phyloP scores from a whole-genome alignment of 2,329 filamentous ascomycete species.

The Botryotinia narcissicola region DNA sequence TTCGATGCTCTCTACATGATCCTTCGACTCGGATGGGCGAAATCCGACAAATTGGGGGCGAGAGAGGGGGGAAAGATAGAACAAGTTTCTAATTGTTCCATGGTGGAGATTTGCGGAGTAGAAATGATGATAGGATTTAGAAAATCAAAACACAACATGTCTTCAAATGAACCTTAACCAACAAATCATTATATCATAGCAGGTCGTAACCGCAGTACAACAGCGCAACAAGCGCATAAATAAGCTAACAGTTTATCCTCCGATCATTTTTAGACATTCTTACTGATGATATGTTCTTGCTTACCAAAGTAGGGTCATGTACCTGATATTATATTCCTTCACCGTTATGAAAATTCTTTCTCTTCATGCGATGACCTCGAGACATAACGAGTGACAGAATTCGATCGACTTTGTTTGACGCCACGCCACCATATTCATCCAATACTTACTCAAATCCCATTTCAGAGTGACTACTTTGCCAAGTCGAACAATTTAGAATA shows the following conservation, averaged over 20 bases:
- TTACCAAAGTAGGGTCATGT: not conserved
- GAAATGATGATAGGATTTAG: conserved; percentile 4
- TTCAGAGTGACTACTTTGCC: not conserved
- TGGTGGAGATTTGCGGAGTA: conserved; percentile 11
- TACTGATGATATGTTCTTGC: not conserved
- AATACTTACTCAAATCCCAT: not conserved
- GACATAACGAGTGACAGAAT: conserved; percentile 19
- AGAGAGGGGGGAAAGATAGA: conserved; percentile 1
- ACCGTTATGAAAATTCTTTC: not conserved
- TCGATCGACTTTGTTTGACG: conserved; percentile 7
- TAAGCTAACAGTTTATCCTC: conserved; percentile 1
- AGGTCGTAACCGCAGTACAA: not conserved
- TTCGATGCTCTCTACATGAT: not conserved
- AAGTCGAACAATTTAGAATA: not conserved
- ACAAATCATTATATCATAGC: not conserved
- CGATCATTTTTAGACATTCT: not conserved
- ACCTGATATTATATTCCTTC: not conserved
- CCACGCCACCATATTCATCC: conserved; percentile 13
- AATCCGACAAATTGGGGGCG: conserved; percentile 2
- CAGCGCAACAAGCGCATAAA: conserved; percentile 10
- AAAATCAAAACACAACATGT: conserved; percentile 17
- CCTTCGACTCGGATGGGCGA: conserved; percentile 2
- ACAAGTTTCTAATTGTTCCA: conserved; percentile 21
- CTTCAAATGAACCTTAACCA: conserved; percentile 12
- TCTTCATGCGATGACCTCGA: conserved; percentile 18